Base-by-base conservation (phyloP, 2,329 filamentous ascomycete species). In the Trichoderma polysporum region DNA sequence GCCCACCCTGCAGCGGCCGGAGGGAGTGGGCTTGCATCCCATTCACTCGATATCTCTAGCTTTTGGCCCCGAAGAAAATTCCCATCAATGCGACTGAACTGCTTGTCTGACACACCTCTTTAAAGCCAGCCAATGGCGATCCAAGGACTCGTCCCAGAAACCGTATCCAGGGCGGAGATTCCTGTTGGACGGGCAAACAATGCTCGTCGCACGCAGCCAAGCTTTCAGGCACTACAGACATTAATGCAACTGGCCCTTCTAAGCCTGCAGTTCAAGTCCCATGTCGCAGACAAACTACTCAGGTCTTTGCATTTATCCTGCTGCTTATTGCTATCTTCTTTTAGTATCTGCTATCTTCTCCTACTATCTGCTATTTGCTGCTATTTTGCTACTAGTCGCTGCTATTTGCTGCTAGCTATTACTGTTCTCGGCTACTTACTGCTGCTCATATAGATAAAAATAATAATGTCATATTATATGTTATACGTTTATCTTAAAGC, bases 61-160 rank as follows among this genome's bases (percentile, higher is more conserved):
- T 33, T 33, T 29, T 17, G 17, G 33, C 45, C 22, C 45, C 58
- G 31, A 12, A 15, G 41, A 17, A 29, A 29, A 61, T 52, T 61
- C 45, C 58, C 58, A 29, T 53, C 59, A 53, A 56, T 53, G 35
- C 60, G n/a, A 63, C 27, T 29, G 27, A 17, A 35, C 39, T 39
- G 37, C 56, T 22, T 56, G 60, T 64, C 60, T 64, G 60, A 64
- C 60, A 64, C 60, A 64, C 60, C 45, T 39, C 60, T 56, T 31
- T 37, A 25, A 8, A 13, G 19, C 19, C 37, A 19, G 27, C 60
- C 60, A 64, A 64, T 64, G 7, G 39, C 27, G 37, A 47, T 4
- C 10, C 50, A 33, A n/a, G 9, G 15, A 6, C 17, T 19, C 29
- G 13, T 19, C 27, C 37, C 50, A 45, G 37, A 25, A 54, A 45